Percentiles rank a stretch among this genome's conserved stretches.
Conservation (phyloP, 2,329 filamentous ascomycete genomes). For the Sporothrix phasma region DNA sequence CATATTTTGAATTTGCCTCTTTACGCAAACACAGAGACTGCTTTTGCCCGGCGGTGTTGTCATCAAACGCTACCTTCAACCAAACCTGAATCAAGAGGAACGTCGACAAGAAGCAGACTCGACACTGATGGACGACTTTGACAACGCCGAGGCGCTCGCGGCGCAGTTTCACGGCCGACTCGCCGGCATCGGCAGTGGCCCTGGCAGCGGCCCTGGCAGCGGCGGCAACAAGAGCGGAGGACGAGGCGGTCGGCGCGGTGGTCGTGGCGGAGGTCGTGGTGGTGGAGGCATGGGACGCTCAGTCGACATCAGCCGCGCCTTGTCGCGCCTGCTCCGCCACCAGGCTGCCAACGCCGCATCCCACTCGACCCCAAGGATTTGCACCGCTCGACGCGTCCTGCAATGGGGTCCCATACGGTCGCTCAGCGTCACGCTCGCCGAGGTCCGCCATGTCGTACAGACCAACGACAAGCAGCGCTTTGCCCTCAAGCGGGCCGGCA, state of each 20-base stretch:
- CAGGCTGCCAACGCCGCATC: constrained; percentile 47
- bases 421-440: constrained; percentile 62
- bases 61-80: background rate
- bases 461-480: constrained; percentile 89
- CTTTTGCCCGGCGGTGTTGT: no score
- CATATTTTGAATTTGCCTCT: background rate
- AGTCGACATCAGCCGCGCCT: constrained; percentile 41
- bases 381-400: constrained; percentile 48
- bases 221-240: background rate
- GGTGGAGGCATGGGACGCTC: constrained; percentile 32
- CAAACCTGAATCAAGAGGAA: no score
- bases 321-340: constrained; percentile 46
- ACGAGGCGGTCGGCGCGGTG: background rate
- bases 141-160: constrained; percentile 18
- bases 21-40: no score
- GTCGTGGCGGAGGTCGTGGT: constrained; percentile 19
- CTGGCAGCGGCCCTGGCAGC: background rate
- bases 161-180: constrained; percentile 17
- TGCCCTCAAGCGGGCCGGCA: constrained; percentile 52
- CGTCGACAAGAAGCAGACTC: background rate
- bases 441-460: constrained; percentile 59
- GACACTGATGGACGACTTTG: constrained; percentile 13
- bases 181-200: constrained; percentile 10
- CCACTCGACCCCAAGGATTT: constrained; percentile 48
- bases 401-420: constrained; percentile 51